Percentiles rank a stretch among this genome's conserved stretches.
Conservation (phyloP, 345 rosid species). For the Arabidopsis arenosa region DNA sequence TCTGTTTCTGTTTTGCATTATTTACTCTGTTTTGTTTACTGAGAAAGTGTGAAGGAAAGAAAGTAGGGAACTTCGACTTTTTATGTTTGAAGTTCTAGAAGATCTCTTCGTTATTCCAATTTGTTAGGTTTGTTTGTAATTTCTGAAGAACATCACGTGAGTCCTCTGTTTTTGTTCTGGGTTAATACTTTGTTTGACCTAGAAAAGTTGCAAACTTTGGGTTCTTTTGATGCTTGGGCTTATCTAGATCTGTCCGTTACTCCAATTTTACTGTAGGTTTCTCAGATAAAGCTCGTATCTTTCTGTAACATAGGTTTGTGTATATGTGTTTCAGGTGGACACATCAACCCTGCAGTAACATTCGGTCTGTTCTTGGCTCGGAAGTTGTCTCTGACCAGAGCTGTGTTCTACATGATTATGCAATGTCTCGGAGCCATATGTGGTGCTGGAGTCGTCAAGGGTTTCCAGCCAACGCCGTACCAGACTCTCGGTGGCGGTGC, state of each 20-base stretch:
- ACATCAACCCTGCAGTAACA: constrained; percentile 54
- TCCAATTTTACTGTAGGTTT: not conserved
- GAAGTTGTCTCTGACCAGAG: constrained; percentile 47
- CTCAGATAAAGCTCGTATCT: not conserved
- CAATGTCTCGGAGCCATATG: constrained; percentile 55
- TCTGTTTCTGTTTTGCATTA: not conserved
- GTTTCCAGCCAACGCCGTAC: constrained; percentile 46
- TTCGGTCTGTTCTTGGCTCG: constrained; percentile 46
- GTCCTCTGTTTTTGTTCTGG: not conserved
- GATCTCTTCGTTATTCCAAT: not conserved
- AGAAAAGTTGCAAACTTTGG: not conserved
- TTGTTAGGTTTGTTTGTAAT: not conserved
- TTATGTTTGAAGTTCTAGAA: not conserved
- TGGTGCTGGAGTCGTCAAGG: constrained; percentile 59
- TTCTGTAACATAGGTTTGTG: not conserved
- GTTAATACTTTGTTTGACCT: constrained; percentile 1
- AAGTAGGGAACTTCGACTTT: not conserved
- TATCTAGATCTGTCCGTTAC: not conserved
- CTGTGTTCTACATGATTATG: constrained; percentile 45
- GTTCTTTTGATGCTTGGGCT: not conserved
- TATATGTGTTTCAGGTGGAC: constrained; percentile 47
- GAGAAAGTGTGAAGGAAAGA: not conserved
- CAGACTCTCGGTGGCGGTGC: constrained; percentile 55
- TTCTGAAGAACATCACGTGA: no score
- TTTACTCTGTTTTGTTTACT: not conserved